phyloP scores from a whole-genome alignment of 345 rosid species.

The Capsella bursapastoris region DNA sequence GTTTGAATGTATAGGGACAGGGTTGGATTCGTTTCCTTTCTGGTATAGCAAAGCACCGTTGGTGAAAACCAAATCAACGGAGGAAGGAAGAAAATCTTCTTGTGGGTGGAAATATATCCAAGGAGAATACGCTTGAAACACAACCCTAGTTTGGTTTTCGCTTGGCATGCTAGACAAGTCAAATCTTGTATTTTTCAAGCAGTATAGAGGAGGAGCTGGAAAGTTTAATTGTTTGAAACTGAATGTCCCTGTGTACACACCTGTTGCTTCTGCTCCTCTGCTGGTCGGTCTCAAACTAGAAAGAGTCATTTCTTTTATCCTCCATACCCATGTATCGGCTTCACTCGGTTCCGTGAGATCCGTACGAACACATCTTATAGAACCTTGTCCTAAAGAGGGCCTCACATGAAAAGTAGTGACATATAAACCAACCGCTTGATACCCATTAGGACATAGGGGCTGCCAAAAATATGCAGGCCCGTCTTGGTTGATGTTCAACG shows the following conservation, averaged over 20 bases:
- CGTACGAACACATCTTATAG: conserved; percentile 63
- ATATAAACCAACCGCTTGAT: conserved; percentile 60
- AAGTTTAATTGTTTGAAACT: conserved; percentile 38
- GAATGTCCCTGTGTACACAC: conserved; percentile 68
- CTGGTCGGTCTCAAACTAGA: conserved; percentile 50
- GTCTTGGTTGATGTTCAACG: conserved; percentile 58
- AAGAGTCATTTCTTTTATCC: conserved; percentile 46
- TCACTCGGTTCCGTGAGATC: conserved; percentile 62
- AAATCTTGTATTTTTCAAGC: conserved; percentile 57
- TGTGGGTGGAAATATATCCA: conserved; percentile 69
- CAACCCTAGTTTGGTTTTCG: conserved; percentile 48
- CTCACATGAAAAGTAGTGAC: conserved; percentile 56
- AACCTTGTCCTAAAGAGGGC: conserved; percentile 55
- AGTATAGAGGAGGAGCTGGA: conserved; percentile 37
- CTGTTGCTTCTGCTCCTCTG: conserved; percentile 53
- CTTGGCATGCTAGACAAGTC: conserved; percentile 58
- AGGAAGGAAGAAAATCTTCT: conserved; percentile 66
- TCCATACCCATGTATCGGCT: conserved; percentile 61
- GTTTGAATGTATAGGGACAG: conserved; percentile 48
- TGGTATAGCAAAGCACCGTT: conserved; percentile 66
- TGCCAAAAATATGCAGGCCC: conserved; percentile 68
- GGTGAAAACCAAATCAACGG: conserved; percentile 60
- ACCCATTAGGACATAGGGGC: conserved; percentile 70
- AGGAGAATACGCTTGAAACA: conserved; percentile 64
- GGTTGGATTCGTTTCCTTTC: conserved; percentile 63